Evolutionary conservation across 2,329 filamentous ascomycete genomes (phyloP).

Genomic region (Curvularia eragrostidis): DNA sequence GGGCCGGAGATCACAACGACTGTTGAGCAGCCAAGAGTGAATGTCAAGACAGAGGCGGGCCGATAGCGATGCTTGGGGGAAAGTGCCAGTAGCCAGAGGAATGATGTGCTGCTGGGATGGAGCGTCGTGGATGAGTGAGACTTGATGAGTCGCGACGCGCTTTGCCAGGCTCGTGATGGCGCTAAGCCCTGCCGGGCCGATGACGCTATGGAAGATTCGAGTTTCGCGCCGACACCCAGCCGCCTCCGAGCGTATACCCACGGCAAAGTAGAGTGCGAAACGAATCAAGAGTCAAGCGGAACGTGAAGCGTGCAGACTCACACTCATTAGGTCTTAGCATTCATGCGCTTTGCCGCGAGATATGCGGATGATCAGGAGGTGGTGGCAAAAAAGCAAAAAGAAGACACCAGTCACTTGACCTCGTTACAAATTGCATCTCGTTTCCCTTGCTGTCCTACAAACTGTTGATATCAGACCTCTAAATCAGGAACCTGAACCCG

Average conservation of each 20-base stretch:
- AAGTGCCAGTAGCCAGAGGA: slow-evolving; percentile 10
- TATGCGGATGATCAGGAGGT: background rate
- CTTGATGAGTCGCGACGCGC: slow-evolving; percentile 23
- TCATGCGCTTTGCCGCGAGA: background rate
- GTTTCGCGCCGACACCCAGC: slow-evolving; percentile 13
- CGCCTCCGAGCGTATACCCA: slow-evolving; percentile 1
- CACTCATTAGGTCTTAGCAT: background rate
- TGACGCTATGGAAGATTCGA: slow-evolving; percentile 33
- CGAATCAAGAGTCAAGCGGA: background rate
- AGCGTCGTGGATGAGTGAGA: slow-evolving; percentile 16
- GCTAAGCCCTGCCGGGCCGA: slow-evolving; percentile 20
- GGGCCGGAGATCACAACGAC: slow-evolving; percentile 2
- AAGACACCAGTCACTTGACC: slow-evolving; percentile 4
- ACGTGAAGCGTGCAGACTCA: background rate
- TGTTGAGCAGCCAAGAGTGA: slow-evolving; percentile 8
- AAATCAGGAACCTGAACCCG: slow-evolving; percentile 72
- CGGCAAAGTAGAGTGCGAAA: background rate
- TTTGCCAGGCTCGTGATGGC: slow-evolving; percentile 14
- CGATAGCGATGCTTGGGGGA: slow-evolving; percentile 17
- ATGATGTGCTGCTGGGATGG: slow-evolving; percentile 26
- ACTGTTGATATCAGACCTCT: slow-evolving; percentile 8
- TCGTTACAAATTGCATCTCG: slow-evolving; percentile 2
- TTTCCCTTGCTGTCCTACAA: background rate
- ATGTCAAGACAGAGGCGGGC: slow-evolving; percentile 19
- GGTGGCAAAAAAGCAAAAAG: slow-evolving; percentile 15